phyloP scores from a whole-genome alignment of 768 basidiomycete species.

The Dacryopinax spathularia region DNA sequence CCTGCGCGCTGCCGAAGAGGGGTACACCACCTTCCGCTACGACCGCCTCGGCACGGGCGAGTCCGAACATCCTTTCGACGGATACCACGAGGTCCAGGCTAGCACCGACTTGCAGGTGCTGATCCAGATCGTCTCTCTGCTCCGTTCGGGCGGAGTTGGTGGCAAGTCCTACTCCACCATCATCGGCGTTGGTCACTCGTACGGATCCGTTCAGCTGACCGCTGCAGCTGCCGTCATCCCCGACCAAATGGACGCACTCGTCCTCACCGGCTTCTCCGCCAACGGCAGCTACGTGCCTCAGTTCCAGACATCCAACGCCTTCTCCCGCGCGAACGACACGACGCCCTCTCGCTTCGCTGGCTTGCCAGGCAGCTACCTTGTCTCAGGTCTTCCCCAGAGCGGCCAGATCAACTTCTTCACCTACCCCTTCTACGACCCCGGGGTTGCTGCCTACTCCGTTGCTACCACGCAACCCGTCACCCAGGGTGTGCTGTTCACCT shows the following conservation, averaged over 20 bases:
- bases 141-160: slow-evolving; percentile 9
- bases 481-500: slow-evolving; percentile 11
- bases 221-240: slow-evolving; percentile 5
- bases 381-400: slow-evolving; percentile 11
- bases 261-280: slow-evolving; percentile 12
- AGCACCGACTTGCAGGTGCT: not conserved
- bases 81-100: slow-evolving; percentile 8
- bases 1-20: slow-evolving; percentile 6
- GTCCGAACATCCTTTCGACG: slow-evolving; percentile 10
- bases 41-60: slow-evolving; percentile 13
- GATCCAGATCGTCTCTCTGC: slow-evolving; percentile 1
- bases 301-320: slow-evolving; percentile 11
- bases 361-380: slow-evolving; percentile 9
- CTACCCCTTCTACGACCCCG: slow-evolving; percentile 12
- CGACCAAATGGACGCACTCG: slow-evolving; percentile 6
- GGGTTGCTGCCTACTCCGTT: slow-evolving; percentile 1
- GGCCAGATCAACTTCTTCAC: slow-evolving; percentile 13
- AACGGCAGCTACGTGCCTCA: slow-evolving; percentile 7
- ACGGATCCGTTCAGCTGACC: slow-evolving; percentile 11
- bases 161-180: slow-evolving; percentile 9
- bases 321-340: slow-evolving; percentile 9
- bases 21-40: slow-evolving; percentile 13
- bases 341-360: slow-evolving; percentile 7
- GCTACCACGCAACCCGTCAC: slow-evolving; percentile 12
- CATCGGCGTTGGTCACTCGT: slow-evolving; percentile 13